These are phyloP conservation scores for Boletellus emodensis DNA, from an alignment of 768 basidiomycete species.

Conservation along the genomic window DNA sequence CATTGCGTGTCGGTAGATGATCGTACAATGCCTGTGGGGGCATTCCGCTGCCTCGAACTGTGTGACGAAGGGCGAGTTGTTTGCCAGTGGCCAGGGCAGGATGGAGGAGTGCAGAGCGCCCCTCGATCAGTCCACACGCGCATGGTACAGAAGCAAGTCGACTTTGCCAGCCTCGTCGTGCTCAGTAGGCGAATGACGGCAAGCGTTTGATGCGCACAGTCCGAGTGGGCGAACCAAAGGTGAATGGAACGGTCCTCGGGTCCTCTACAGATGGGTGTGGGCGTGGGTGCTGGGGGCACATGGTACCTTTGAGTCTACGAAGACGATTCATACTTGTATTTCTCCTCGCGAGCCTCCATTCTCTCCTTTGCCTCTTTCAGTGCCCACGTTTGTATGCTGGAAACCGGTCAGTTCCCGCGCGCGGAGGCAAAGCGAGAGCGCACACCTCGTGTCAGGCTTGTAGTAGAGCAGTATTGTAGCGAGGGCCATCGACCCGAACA, in stretches of 20 bases:
- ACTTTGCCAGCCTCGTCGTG: too few species aligned
- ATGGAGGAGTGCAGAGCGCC: too few species aligned
- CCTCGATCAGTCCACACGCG: too few species aligned
- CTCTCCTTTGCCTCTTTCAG: conserved; percentile 82
- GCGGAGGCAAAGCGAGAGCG: background rate
- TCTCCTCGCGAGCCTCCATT: conserved; percentile 92
- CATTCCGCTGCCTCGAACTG: background rate
- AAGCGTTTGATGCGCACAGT: too few species aligned
- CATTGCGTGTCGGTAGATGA: conserved; percentile 15
- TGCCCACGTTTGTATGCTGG: conserved; percentile 90
- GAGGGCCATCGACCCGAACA: conserved; percentile 84
- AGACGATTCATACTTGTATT: conserved; percentile 74
- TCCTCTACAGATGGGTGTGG: background rate
- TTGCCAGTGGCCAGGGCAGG: background rate
- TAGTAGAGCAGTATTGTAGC: conserved; percentile 78
- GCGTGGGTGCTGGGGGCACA: too few species aligned
- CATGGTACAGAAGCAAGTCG: too few species aligned
- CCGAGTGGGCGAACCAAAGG: too few species aligned
- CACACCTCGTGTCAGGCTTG: conserved; percentile 91
- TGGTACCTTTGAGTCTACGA: conserved; percentile 19
- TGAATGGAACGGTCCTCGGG: background rate
- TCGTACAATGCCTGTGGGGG: background rate
- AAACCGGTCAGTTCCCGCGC: background rate
- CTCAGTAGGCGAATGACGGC: too few species aligned
- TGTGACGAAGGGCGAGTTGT: background rate